A percentile compares a stretch with the other conserved stretches of the same genome.
Conservation (phyloP, 176 grass and related monocot species). For the Oryza meridionalis region DNA sequence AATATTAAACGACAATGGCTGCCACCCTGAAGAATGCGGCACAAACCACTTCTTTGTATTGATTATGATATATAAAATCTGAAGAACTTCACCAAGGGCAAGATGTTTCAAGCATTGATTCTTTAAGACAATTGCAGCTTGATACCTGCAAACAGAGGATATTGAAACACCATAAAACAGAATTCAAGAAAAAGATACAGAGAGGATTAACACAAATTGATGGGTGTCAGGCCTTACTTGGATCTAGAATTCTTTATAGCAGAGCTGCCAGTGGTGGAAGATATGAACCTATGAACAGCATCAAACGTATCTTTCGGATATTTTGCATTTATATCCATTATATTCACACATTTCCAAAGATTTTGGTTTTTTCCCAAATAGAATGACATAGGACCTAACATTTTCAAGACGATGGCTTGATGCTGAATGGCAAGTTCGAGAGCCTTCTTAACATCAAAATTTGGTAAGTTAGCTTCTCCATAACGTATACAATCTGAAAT, state of each 20-base stretch:
- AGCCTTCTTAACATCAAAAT: constrained; percentile 72
- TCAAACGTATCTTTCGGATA: constrained; percentile 63
- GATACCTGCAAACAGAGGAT: constrained; percentile 64
- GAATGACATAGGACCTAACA: constrained; percentile 61
- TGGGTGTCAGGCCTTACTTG: constrained; percentile 51
- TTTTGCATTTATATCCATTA: constrained; percentile 68
- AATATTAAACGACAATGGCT: constrained; percentile 73
- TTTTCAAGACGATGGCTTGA: constrained; percentile 61
- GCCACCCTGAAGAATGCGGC: constrained; percentile 77
- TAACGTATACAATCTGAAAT: constrained; percentile 83
- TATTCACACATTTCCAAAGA: constrained; percentile 89
- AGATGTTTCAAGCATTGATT: constrained; percentile 69
- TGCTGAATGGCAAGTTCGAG: constrained; percentile 62
- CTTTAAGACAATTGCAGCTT: constrained; percentile 78
- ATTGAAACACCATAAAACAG: constrained; percentile 9
- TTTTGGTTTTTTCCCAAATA: constrained; percentile 66
- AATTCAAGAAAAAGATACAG: constrained; percentile 26
- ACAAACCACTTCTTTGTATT: constrained; percentile 81
- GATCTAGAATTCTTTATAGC: constrained; percentile 62
- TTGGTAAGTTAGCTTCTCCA: constrained; percentile 61
- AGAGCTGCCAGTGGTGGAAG: constrained; percentile 47
- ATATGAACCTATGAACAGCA: constrained; percentile 63
- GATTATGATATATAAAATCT: constrained; percentile 72
- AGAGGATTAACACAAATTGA: constrained; percentile 21
- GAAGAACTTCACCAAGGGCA: constrained; percentile 80